Evolutionary conservation across 768 basidiomycete genomes (phyloP).

Genomic region (Termitomyces sp.): DNA sequence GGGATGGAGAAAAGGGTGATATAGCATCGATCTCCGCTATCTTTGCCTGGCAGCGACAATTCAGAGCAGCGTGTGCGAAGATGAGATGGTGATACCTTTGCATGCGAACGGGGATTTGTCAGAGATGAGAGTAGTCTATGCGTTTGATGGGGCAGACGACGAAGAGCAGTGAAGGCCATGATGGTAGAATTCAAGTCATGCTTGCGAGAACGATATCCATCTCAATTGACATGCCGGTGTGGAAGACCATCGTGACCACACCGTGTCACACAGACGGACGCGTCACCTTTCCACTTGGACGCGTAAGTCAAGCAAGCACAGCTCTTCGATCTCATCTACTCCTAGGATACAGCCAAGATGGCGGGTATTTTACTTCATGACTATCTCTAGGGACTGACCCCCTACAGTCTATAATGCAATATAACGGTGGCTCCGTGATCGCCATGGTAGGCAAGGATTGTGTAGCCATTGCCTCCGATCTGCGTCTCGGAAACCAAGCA

Average conservation of each 20-base stretch:
- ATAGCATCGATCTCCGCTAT: slow-evolving; percentile 50
- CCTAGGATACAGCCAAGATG: slow-evolving; percentile 27
- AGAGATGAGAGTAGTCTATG: slow-evolving; percentile 12
- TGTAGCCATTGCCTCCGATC: slow-evolving; percentile 95
- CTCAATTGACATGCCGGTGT: background rate
- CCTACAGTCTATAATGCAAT: slow-evolving; percentile 81
- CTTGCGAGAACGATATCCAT: background rate
- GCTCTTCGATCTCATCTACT: background rate
- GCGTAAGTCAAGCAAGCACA: slow-evolving; percentile 22
- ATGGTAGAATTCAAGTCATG: background rate
- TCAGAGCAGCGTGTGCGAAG: background rate
- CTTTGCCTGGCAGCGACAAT: slow-evolving; percentile 37
- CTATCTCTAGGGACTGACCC: slow-evolving; percentile 8
- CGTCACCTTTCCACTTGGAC: slow-evolving; percentile 33
- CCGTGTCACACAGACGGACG: slow-evolving; percentile 31
- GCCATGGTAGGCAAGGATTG: slow-evolving; percentile 99
- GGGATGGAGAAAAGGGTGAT: slow-evolving; percentile 41
- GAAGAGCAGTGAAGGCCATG: slow-evolving; percentile 5
- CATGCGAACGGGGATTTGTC: slow-evolving; percentile 13
- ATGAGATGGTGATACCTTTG: slow-evolving; percentile 7
- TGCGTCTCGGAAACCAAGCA: slow-evolving; percentile 85
- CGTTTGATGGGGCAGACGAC: background rate
- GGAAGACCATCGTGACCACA: slow-evolving; percentile 13
- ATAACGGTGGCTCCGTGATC: slow-evolving; percentile 97
- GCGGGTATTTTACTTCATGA: slow-evolving; percentile 19